Evolutionary conservation across 805 yeast species (phyloP).

Genomic region (Candida ficus): DNA sequence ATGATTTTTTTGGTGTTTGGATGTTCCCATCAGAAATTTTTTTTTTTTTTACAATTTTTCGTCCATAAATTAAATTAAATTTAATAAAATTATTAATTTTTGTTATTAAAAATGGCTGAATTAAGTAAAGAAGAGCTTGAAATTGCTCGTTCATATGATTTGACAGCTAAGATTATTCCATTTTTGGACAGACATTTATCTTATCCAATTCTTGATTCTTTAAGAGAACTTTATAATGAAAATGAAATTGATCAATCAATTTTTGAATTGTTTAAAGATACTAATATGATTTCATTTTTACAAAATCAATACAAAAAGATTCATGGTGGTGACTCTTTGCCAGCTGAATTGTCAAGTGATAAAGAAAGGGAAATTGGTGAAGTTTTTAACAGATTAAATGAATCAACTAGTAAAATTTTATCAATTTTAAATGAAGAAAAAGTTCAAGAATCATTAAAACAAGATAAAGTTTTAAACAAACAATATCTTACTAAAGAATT

Average conservation of each 20-base stretch:
- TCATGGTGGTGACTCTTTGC: slow-evolving; percentile 34
- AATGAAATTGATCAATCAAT: slow-evolving; percentile 41
- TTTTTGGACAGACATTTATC: slow-evolving; percentile 59
- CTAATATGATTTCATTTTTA: slow-evolving; percentile 49
- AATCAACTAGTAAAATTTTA: slow-evolving; percentile 40
- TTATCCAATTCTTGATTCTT: slow-evolving; percentile 46
- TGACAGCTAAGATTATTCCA: slow-evolving; percentile 48
- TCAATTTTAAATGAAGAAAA: slow-evolving; percentile 43
- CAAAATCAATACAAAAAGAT: slow-evolving; percentile 39
- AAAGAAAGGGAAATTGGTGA: slow-evolving; percentile 31
- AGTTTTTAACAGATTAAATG: slow-evolving; percentile 31
- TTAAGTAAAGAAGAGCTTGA: slow-evolving; percentile 30
- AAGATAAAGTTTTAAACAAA: slow-evolving; percentile 51
- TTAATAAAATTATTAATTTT: neutral
- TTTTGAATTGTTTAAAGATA: slow-evolving; percentile 50
- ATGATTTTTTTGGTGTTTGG: neutral
- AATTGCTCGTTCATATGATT: slow-evolving; percentile 45
- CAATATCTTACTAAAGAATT: slow-evolving; percentile 39
- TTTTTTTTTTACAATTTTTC: no score
- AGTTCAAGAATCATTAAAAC: slow-evolving; percentile 46
- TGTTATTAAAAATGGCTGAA: slow-evolving; percentile 19
- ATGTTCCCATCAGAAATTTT: no score
- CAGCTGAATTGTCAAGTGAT: slow-evolving; percentile 36
- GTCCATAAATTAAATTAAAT: neutral
- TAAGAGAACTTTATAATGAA: slow-evolving; percentile 40